Base-by-base conservation (phyloP, 1,284 basidiomycete species). In the Trichosporon sp. region DNA sequence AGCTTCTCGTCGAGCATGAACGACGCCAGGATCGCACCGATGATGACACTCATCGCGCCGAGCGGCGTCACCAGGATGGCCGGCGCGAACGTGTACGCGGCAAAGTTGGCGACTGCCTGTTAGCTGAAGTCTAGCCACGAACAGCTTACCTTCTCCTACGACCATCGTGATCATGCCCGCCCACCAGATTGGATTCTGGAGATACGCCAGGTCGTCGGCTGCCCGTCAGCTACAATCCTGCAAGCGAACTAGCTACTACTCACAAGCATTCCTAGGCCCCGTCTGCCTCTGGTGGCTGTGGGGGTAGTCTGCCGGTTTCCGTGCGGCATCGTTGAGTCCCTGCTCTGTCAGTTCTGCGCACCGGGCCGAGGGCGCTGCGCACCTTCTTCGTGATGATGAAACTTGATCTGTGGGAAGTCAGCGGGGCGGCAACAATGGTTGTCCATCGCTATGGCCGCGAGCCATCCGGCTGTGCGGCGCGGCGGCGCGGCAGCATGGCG, bases 351-450 rank as follows among this genome's bases (percentile, higher is more conserved):
- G 56, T 18, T 6, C 44, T 15, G 23, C 65, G 44, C 47, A 31
- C 29, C 64, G n/a, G 4, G 15, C 27, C n/a, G 7, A 5, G 15
- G 29, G 12, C 9, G 4, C 8, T 27, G 15, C 84, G 71, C 72
- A 91, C 95, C 90, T 95, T 97, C 88, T 97, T 97, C 23, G 94
- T 97, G 79, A 97, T 94, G 80, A 98, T 95, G 83, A 94, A 95
- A 82, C 92, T 94, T 62, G 27, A 27, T 31, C 27, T 34, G 34
- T 58, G 18, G 47, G 60, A 12, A 6, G 32, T 35, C 31, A 32
- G 64, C 25, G 31, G 12, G 31, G 6, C 35, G 29, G 6, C 27
- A 47, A 21, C 34, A 23, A n/a, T 31, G 12, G 27, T 42, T n/a
- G 38, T 18, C n/a, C 38, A 42, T 42, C 38, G 38, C 34, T 2